phyloP scores from a whole-genome alignment of 1,139 yeast genomes.

The Saccharomyces hybrid region DNA sequence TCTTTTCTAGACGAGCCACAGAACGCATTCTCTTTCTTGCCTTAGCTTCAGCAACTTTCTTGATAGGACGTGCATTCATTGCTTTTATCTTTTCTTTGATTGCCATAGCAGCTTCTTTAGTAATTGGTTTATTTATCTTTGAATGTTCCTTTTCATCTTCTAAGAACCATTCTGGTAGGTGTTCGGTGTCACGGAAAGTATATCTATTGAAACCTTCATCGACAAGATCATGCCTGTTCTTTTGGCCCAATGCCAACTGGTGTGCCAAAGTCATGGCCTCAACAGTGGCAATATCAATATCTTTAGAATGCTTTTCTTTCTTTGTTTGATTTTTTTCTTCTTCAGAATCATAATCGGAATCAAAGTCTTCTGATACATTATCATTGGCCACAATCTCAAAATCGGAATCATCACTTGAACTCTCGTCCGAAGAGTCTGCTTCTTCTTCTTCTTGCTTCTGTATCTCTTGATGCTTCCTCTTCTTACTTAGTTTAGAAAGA shows the following conservation, averaged over 20 bases:
- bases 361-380: constrained; percentile 30
- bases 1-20: constrained; percentile 73
- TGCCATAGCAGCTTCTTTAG: constrained; percentile 94
- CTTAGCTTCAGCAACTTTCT: constrained; percentile 94
- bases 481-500: constrained; percentile 11
- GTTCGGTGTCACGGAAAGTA: constrained; percentile 84
- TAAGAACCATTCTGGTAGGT: constrained; percentile 89
- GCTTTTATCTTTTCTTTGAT: constrained; percentile 83
- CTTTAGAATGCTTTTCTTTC: constrained; percentile 46
- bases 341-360: constrained; percentile 42
- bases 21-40: constrained; percentile 97
- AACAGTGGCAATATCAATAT: constrained; percentile 79
- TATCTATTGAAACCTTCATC: constrained; percentile 90
- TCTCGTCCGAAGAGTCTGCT: constrained; percentile 23
- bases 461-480: constrained; percentile 11
- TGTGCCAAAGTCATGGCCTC: constrained; percentile 98
- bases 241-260: constrained; percentile 84
- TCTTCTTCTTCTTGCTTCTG: constrained; percentile 7
- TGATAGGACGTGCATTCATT: constrained; percentile 92
- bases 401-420: constrained; percentile 34
- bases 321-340: constrained; percentile 39
- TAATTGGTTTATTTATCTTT: constrained; percentile 80
- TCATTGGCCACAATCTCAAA: constrained; percentile 50
- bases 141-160: constrained; percentile 88
- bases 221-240: constrained; percentile 69